These are phyloP conservation scores for Claviceps purpurea DNA, from an alignment of 2,329 filamentous ascomycete species.

Conservation along the genomic window DNA sequence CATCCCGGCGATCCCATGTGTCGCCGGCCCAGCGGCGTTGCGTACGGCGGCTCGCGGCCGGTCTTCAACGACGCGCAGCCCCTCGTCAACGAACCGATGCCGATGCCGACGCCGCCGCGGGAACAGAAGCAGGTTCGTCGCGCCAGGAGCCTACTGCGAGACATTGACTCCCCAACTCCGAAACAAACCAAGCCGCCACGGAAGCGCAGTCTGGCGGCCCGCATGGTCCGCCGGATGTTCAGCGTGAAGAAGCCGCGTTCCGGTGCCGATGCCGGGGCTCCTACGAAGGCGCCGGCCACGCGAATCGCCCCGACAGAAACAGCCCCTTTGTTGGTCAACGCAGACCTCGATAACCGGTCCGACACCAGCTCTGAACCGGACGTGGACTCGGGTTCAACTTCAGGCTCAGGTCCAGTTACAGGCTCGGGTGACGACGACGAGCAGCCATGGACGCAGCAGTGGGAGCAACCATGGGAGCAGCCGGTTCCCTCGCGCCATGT, in stretches of 20 bases:
- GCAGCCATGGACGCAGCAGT: constrained; percentile 48
- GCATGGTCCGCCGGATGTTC: constrained; percentile 35
- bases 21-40: constrained; percentile 63
- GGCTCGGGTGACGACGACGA: constrained; percentile 29
- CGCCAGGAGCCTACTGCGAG: constrained; percentile 47
- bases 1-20: constrained; percentile 44
- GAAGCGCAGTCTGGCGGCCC: constrained; percentile 20
- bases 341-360: constrained; percentile 8
- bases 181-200: constrained; percentile 30
- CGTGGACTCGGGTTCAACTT: neutral
- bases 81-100: constrained; percentile 26
- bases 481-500: constrained; percentile 66
- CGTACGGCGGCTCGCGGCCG: constrained; percentile 56
- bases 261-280: neutral
- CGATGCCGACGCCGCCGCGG: constrained; percentile 24
- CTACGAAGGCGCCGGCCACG: constrained; percentile 11
- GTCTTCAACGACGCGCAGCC: constrained; percentile 51
- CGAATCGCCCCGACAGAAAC: constrained; percentile 23
- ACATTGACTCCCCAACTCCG: constrained; percentile 52
- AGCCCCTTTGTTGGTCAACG: constrained; percentile 26
- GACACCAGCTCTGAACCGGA: constrained; percentile 7
- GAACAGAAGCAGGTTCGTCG: constrained; percentile 44
- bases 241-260: constrained; percentile 40
- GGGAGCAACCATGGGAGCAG: constrained; percentile 49
- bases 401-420: constrained; percentile 15